Conservation (phyloP, 306 rosid genomes). For the Sindora glabra region DNA sequence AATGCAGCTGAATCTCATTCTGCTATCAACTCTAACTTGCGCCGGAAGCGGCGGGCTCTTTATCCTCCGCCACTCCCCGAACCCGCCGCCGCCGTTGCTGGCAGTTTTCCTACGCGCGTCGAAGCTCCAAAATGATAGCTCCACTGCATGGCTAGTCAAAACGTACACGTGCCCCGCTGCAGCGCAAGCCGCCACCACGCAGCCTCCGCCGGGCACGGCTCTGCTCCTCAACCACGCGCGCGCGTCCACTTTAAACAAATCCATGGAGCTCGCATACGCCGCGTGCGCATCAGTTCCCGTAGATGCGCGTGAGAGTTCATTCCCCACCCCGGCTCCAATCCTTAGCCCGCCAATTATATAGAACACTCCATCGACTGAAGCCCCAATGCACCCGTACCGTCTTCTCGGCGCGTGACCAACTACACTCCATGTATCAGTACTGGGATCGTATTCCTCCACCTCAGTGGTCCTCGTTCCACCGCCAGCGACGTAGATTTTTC, state of each 20-base stretch:
- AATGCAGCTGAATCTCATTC: constrained; percentile 55
- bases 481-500: constrained; percentile 56
- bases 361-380: constrained; percentile 41
- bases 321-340: constrained; percentile 31
- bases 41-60: constrained; percentile 53
- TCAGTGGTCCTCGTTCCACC: constrained; percentile 27
- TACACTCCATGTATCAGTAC: constrained; percentile 37
- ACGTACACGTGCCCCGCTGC: constrained; percentile 31
- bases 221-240: constrained; percentile 57
- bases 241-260: constrained; percentile 56
- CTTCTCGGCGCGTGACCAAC: constrained; percentile 35
- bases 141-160: constrained; percentile 67
- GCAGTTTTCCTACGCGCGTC: constrained; percentile 26
- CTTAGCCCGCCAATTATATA: constrained; percentile 60
- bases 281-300: constrained; percentile 40
- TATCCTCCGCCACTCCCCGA: constrained; percentile 63
- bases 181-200: constrained; percentile 64
- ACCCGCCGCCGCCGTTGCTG: not conserved
- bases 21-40: constrained; percentile 43
- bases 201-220: constrained; percentile 54
- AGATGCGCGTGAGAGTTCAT: constrained; percentile 17
- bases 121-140: constrained; percentile 69
- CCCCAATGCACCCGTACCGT: constrained; percentile 69
- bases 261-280: constrained; percentile 68
- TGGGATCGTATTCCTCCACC: constrained; percentile 59